These are phyloP conservation scores for Mortierella sp. DNA, from an alignment of 371 early-diverging fungal species.

Conservation along the genomic window DNA sequence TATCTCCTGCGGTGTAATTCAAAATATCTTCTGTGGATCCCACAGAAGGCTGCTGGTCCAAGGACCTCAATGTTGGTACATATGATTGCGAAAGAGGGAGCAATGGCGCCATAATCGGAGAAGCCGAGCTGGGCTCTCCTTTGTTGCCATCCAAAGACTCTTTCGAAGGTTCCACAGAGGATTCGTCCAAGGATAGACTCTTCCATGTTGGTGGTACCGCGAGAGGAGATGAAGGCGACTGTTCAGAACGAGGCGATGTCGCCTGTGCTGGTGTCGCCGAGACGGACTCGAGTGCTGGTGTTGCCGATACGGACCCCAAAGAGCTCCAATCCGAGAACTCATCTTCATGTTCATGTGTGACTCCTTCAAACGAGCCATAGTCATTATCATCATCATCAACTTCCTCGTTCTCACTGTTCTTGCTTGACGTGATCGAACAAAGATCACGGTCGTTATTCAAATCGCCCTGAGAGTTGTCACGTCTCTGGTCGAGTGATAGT, in stretches of 20 bases:
- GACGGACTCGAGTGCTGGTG: not conserved
- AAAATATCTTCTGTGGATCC: too few relatives aligned
- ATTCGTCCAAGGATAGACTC: not conserved
- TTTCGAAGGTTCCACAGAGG: too few relatives aligned
- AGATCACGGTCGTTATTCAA: not conserved
- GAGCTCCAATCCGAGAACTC: conserved; percentile 11
- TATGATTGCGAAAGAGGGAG: too few relatives aligned
- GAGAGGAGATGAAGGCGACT: not conserved
- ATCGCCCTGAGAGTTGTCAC: not conserved
- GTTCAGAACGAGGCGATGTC: not conserved
- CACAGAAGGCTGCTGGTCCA: too few relatives aligned
- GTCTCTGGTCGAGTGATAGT: not conserved
- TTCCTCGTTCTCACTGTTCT: not conserved
- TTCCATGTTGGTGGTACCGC: not conserved
- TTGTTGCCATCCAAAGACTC: too few relatives aligned
- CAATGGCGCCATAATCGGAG: too few relatives aligned
- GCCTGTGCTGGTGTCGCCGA: not conserved
- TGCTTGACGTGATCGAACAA: not conserved
- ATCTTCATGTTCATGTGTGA: not conserved
- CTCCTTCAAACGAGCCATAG: not conserved
- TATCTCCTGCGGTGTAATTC: too few relatives aligned
- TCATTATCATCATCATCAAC: not conserved
- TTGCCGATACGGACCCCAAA: not conserved
- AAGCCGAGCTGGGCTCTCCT: too few relatives aligned
- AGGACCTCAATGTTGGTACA: too few relatives aligned